phyloP scores from a whole-genome alignment of 768 basidiomycete genomes.

The Phlebiopsis flavidoalba region DNA sequence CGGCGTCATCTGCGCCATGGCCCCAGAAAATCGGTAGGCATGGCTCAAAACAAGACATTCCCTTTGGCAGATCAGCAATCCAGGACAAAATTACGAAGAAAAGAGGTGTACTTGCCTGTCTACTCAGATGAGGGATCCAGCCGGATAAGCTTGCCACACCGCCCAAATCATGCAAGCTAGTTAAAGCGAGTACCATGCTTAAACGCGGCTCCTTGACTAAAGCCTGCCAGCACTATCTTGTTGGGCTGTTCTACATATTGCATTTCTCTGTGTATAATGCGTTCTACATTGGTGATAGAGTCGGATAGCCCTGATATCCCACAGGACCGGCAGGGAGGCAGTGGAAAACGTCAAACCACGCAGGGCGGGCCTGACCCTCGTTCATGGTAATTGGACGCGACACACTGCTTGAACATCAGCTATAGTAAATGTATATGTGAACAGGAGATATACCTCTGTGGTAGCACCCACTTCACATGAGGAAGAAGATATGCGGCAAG shows the following conservation, averaged over 20 bases:
- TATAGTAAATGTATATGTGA: neutral
- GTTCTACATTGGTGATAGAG: constrained; percentile 32
- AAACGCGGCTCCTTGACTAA: constrained; percentile 41
- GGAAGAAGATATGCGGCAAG: constrained; percentile 33
- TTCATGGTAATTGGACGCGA: constrained; percentile 26
- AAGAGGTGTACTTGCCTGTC: constrained; percentile 25
- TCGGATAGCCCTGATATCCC: constrained; percentile 30
- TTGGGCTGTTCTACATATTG: constrained; percentile 31
- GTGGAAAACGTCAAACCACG: constrained; percentile 38
- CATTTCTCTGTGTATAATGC: constrained; percentile 33
- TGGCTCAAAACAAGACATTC: constrained; percentile 29
- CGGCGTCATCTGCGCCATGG: constrained; percentile 33
- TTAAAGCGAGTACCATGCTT: constrained; percentile 33
- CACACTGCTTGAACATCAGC: constrained; percentile 16
- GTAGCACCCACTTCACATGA: constrained; percentile 37
- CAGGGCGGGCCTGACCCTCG: constrained; percentile 26
- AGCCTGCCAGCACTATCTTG: constrained; percentile 36
- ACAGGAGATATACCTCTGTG: constrained; percentile 33
- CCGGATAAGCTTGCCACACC: constrained; percentile 41
- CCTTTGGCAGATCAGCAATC: constrained; percentile 9
- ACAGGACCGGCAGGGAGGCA: constrained; percentile 32
- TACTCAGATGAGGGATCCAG: constrained; percentile 36
- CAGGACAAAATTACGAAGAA: neutral
- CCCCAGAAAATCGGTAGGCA: constrained; percentile 38
- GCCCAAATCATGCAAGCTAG: constrained; percentile 36